Percentiles rank a stretch among this genome's conserved stretches.
phyloP scores from a whole-genome alignment of 2,329 filamentous ascomycete species.

The Bipolaris victoriae region DNA sequence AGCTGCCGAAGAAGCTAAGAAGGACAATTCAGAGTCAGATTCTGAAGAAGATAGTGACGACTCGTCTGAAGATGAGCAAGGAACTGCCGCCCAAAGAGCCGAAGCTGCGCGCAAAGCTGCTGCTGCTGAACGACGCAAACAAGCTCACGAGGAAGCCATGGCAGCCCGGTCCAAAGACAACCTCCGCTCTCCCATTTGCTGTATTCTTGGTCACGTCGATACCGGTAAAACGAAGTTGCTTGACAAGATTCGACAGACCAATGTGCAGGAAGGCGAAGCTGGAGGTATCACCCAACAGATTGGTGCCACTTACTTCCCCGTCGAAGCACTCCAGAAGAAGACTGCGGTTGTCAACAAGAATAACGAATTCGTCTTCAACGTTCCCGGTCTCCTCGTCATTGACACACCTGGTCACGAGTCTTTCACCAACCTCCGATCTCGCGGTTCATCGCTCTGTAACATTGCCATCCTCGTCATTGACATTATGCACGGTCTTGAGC shows the following conservation, averaged over 20 bases:
- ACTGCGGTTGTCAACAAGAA: constrained; percentile 92
- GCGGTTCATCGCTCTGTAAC: constrained; percentile 98
- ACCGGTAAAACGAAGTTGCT: constrained; percentile 99
- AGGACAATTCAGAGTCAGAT: constrained; percentile 47
- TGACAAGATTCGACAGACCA: constrained; percentile 97
- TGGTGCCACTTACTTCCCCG: constrained; percentile 98
- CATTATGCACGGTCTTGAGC: constrained; percentile 99
- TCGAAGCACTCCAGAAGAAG: constrained; percentile 91
- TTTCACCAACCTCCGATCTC: constrained; percentile 95
- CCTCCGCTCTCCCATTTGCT: constrained; percentile 96
- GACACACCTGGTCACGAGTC: constrained; percentile 99
- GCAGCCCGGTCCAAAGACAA: constrained; percentile 92
- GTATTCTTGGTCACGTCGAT: constrained; percentile 99
- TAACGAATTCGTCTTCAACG: constrained; percentile 91
- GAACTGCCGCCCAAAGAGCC: constrained; percentile 73
- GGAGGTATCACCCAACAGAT: constrained; percentile 99
- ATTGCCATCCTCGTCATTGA: constrained; percentile 99
- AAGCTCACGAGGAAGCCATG: constrained; percentile 88
- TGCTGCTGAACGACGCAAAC: constrained; percentile 84
- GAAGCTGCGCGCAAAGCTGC: constrained; percentile 83
- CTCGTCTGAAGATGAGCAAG: constrained; percentile 73
- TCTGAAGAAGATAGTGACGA: constrained; percentile 57
- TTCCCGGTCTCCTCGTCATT: constrained; percentile 94
- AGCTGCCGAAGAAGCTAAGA: constrained; percentile 31
- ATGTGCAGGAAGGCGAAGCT: constrained; percentile 98